These are phyloP conservation scores for Psilocybe subaeruginosa DNA, from an alignment of 768 basidiomycete species.

Conservation along the genomic window DNA sequence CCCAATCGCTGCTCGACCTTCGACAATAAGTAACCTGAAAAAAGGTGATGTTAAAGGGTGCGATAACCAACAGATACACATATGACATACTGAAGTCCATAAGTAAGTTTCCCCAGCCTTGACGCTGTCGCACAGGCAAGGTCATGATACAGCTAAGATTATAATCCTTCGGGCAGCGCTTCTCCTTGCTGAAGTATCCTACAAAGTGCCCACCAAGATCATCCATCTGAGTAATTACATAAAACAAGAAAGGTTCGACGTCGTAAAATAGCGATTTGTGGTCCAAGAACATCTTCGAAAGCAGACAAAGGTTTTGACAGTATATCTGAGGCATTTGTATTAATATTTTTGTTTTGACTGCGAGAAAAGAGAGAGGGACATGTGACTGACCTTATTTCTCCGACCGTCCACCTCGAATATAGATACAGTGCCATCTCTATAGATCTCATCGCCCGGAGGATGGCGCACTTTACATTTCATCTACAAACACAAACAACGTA, in stretches of 20 bases:
- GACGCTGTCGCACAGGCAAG: conserved; percentile 88
- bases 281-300: conserved; percentile 99
- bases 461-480: conserved; percentile 94
- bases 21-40: conserved; percentile 88
- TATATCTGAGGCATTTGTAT: conserved; percentile 70
- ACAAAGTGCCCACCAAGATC: conserved; percentile 92
- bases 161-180: conserved; percentile 92
- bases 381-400: conserved; percentile 79
- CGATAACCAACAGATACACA: background rate
- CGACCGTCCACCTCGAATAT: conserved; percentile 98
- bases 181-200: conserved; percentile 99
- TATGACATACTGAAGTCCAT: conserved; percentile 93
- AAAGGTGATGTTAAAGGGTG: conserved; percentile 6
- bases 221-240: conserved; percentile 93
- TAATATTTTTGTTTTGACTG: background rate
- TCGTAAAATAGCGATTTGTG: conserved; percentile 99
- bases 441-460: conserved; percentile 98
- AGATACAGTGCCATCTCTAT: conserved; percentile 84
- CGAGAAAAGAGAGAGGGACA: conserved; percentile 6
- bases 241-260: conserved; percentile 98
- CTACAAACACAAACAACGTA: conserved; percentile 40
- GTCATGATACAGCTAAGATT: conserved; percentile 99
- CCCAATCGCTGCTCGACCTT: conserved; percentile 92
- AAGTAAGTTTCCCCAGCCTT: conserved; percentile 95
- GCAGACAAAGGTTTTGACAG: conserved; percentile 95